Evolutionary conservation across 371 early-diverging fungal species (phyloP).

Genomic region (Batrachochytrium dendrobatidis): DNA sequence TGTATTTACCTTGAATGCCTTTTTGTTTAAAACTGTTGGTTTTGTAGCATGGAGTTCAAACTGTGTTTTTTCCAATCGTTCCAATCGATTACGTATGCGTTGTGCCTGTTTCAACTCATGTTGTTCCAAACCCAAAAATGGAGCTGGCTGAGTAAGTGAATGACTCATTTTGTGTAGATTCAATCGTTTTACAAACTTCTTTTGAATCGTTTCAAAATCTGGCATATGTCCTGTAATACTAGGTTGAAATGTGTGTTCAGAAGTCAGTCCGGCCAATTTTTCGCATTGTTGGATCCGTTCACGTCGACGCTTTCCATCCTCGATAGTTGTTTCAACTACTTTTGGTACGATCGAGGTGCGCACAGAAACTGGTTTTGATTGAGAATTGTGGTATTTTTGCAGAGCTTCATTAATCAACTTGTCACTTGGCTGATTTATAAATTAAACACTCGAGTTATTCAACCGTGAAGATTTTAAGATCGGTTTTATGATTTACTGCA

Average conservation of each 20-base stretch:
- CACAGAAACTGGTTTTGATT: not conserved
- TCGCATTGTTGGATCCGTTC: not conserved
- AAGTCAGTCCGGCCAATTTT: not conserved
- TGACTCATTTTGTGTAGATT: slow-evolving; percentile 1
- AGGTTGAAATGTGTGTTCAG: slow-evolving; percentile 6
- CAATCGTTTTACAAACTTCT: not conserved
- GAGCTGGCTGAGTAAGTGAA: no score
- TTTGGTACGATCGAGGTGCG: not conserved
- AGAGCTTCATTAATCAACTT: not conserved
- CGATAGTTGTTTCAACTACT: slow-evolving; percentile 1
- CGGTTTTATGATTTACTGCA: not conserved
- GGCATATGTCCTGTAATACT: not conserved
- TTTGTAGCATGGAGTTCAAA: no score
- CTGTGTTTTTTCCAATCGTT: no score
- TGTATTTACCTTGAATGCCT: not conserved
- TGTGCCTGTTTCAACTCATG: no score
- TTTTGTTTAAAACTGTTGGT: not conserved
- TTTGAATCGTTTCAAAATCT: not conserved
- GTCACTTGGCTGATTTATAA: not conserved
- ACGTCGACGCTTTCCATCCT: not conserved
- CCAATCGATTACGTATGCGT: no score
- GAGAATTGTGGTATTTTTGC: not conserved
- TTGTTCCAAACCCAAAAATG: no score
- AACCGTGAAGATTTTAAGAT: not conserved
- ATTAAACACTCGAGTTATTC: not conserved